phyloP scores from a whole-genome alignment of 257 asterid species.

The Nicotiana paniculata region DNA sequence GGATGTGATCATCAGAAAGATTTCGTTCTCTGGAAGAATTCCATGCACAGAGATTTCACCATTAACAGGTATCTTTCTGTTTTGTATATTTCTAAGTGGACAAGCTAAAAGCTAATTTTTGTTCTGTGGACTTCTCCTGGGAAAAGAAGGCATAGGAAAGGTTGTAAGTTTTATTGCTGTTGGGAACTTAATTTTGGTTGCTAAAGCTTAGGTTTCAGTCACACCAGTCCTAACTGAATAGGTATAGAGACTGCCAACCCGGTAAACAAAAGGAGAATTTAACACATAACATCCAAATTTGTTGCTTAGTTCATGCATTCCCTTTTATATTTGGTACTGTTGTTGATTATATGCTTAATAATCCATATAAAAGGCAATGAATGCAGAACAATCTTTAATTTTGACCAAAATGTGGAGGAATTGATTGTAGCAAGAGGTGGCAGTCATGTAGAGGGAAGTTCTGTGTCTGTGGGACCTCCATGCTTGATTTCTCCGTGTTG shows the following conservation, averaged over 20 bases:
- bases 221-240: too few species aligned
- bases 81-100: not conserved
- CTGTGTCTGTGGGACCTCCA: not conserved
- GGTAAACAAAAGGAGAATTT: not conserved
- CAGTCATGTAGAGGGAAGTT: not conserved
- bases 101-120: not conserved
- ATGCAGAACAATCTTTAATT: not conserved
- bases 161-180: not conserved
- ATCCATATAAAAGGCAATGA: not conserved
- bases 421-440: not conserved
- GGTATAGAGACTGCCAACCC: too few species aligned
- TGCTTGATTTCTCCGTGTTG: not conserved
- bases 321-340: not conserved
- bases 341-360: not conserved
- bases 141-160: not conserved
- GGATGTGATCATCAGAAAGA: conserved; percentile 45
- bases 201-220: not conserved
- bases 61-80: conserved; percentile 57
- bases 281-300: not conserved
- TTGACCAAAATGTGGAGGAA: conserved; percentile 1
- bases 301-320: not conserved
- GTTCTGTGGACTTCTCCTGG: not conserved
- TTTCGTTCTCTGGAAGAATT: conserved; percentile 58
- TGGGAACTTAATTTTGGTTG: not conserved
- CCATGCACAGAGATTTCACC: conserved; percentile 86